Conservation (phyloP, 202 grass and related monocot genomes). For the Elaeis oleifera region DNA sequence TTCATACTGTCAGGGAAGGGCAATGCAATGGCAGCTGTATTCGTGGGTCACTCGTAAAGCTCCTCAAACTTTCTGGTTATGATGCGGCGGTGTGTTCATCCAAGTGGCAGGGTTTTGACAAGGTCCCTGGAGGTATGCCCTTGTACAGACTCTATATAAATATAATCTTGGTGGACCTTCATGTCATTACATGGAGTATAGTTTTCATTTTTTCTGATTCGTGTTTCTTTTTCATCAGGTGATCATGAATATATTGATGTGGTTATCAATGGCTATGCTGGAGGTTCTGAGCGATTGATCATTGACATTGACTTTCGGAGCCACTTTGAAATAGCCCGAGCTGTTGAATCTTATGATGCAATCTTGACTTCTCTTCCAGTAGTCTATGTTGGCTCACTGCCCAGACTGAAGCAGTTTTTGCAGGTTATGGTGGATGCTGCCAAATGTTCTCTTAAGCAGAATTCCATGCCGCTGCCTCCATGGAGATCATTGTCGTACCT, state of each 20-base stretch:
- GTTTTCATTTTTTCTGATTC: background rate
- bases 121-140: conserved; percentile 70
- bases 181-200: too few relatives aligned
- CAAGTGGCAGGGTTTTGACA: conserved; percentile 74
- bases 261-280: conserved; percentile 14
- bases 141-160: background rate
- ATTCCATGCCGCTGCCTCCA: conserved; percentile 90
- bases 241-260: conserved; percentile 87
- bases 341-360: conserved; percentile 59
- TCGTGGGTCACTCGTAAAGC: conserved; percentile 53
- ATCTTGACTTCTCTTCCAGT: conserved; percentile 60
- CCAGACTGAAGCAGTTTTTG: conserved; percentile 69
- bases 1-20: conserved; percentile 37
- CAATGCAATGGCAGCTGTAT: conserved; percentile 72
- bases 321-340: conserved; percentile 95
- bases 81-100: conserved; percentile 63
- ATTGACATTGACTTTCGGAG: conserved; percentile 88
- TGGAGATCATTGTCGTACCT: conserved; percentile 90
- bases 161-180: too few relatives aligned
- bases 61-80: conserved; percentile 69
- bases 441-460: conserved; percentile 88
- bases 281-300: conserved; percentile 44
- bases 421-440: conserved; percentile 89
- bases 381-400: conserved; percentile 55
- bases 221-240: conserved; percentile 34